Evolutionary conservation across 768 basidiomycete species (phyloP), one percentile per base, ranked within the genome.

Genomic region (Brasilioporus rufonigricans): DNA sequence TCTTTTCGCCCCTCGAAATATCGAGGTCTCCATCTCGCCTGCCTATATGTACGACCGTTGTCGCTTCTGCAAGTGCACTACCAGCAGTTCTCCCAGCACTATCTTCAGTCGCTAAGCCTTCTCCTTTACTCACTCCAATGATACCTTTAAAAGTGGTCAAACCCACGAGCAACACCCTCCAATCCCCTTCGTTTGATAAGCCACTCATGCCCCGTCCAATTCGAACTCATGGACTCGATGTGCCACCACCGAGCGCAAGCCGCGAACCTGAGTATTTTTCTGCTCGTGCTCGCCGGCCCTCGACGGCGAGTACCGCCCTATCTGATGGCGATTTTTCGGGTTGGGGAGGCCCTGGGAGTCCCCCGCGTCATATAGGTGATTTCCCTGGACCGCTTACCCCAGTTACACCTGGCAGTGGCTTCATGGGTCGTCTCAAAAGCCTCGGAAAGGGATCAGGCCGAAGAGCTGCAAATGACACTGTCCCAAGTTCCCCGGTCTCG

Each of bases 381-480:
- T 19, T 64, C 16, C 54, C 69, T 33, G 75, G 76, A 13, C 68
- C 75, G 7, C 68, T 74, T 26, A 80, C 77, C 2, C 80, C 83
- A 0, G 75, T 62, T 50, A 83, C 80, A 4, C 83, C 86, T 23
- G 61, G 65, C 16, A 63, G 75, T 24, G 80, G 88, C 2, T 70
- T 94, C 50, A 94, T 95, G 80, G 89, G 91, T 1, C 81, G 88
- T 57, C 70, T 94, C 55, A 90, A 86, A 68, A 85, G 74, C 50
- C 82, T 94, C 57, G 87, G 87, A 10, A 89, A 86, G 70, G 79
- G 74, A 48, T 70, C 77, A 45, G 76, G 73, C 59, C 71, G 74
- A 60, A 73, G 48, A 41, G 31, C 52, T 10, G 19, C 40, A 4
- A 66, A 50, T 2, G 70, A 71, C 27, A 18, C 33, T n/a, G 27